phyloP scores from a whole-genome alignment of 169 alveolate species.

The Hepatocystis sp. region DNA sequence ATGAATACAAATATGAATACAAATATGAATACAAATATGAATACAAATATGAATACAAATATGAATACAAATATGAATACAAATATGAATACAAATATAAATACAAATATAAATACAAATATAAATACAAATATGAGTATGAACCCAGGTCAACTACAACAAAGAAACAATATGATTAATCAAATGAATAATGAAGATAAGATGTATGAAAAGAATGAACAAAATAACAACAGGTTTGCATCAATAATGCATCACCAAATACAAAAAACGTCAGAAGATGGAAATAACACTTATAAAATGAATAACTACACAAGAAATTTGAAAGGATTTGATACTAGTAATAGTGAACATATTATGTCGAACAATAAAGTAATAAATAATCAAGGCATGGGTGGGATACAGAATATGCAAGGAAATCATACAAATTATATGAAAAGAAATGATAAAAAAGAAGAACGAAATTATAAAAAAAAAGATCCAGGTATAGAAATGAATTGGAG shows the following conservation, averaged over 20 bases:
- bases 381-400: neutral
- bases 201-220: neutral
- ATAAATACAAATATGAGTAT: conserved; percentile 1
- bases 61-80: neutral
- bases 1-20: neutral
- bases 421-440: conserved; percentile 28
- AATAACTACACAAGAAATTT: conserved; percentile 25
- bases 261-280: neutral
- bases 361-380: conserved; percentile 5
- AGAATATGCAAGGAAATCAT: conserved; percentile 32
- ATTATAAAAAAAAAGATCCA: conserved; percentile 26
- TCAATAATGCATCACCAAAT: neutral
- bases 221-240: neutral
- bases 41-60: neutral
- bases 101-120: neutral
- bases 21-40: neutral
- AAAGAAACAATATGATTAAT: conserved; percentile 12
- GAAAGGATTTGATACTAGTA: conserved; percentile 14
- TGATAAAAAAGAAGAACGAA: conserved; percentile 48
- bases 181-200: neutral
- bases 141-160: conserved; percentile 1
- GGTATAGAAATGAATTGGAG: conserved; percentile 63
- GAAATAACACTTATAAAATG: neutral
- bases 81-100: conserved; percentile 4
- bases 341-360: neutral